Base-by-base conservation (phyloP, 495 filamentous ascomycete genomes). In the Podospora anserina region DNA sequence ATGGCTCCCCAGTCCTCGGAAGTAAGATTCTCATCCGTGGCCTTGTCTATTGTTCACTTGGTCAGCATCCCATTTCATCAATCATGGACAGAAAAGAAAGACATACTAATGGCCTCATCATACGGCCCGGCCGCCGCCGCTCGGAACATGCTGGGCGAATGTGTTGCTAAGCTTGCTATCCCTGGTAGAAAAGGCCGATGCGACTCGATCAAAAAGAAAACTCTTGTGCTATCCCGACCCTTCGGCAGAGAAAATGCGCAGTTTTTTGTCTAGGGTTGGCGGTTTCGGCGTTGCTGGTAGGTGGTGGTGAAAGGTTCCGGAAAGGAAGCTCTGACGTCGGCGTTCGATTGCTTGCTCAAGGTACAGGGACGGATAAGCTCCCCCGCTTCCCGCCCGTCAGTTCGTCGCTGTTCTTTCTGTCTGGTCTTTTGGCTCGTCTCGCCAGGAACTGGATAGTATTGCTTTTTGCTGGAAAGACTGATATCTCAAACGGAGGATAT, bases 1-100 rank as follows among this genome's bases (percentile, higher is more conserved):
- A 99, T 99, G 78, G 90, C 93, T 74, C 95, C 95, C 95, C 95
- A 99, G 80, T 98, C 97, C 83, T 98, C 96, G 57, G 91, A 91
- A 9, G 95, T 98, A 75, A 97, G 87, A 78, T 97, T 99, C 85
- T 99, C 95, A 78, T 99, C 95, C 61, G 95, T 99, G 78, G 96
- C 94, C 87, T 97, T 97, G 81, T 91, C 95, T 99, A 71, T 34
- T 23, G 23, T 39, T 16, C 15, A 59, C 30, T 20, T 23, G 16
- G 66, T 75, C 66, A 74, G 68, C 62, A 6, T 16, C 19, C 32
- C 19, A n/a, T 18, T 30, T 67, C 19, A 3, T 39, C 55, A 18
- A n/a, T 15, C 19, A 5, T 56, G 34, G 23, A 27, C 5, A 19
- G 27, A n/a, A 32, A 9, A 28, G 15, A 16, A 18, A 20, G 68